Base-by-base conservation (phyloP, 306 rosid genomes). In the Acacia acuminata region DNA sequence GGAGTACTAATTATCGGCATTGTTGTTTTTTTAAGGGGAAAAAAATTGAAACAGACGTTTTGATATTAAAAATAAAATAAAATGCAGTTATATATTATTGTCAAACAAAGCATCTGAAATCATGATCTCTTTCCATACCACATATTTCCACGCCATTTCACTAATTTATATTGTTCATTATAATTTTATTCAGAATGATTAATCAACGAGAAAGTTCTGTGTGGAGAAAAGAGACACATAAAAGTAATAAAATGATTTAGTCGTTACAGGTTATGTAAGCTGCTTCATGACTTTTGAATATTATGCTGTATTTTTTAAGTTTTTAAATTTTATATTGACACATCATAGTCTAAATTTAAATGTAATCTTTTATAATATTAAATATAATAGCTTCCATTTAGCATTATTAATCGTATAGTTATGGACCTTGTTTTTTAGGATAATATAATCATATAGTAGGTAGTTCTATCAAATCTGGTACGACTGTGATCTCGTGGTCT, bases 81-180 rank as follows among this genome's bases (percentile, higher is more conserved):
- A 67, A 36, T 16, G 25, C 3, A 67, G 8, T 58, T 16, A 48
- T 48, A 15, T 48, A 45, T 24, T 61, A 15, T 30, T 65, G 56
- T 51, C 64, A 30, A 45, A n/a, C 48, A 36, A 30, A 42, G 71
- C 44, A 77, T 60, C 51, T 40, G 36, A 56, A 80, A 58, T 71
- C 11, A 32, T 58, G 22, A 44, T 22, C 19, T 7, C 24, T 63
- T 61, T 73, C 47, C 43, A 65, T 12, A 32, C 47, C 22, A n/a
- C 14, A 4, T 27, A 32, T 6, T 30, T 20, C 19, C 67, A n/a
- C 65, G 43, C 75, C 78, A 61, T 72, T 27, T n/a, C 45, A 65
- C 42, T 81, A 13, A 81, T 80, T 77, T 19, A 72, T 19, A 72
- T 13, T 14, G 14, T 22, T 40, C 27, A 15, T 47, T 34, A 61